Evolutionary conservation across 345 rosid genomes (phyloP), one percentile per base, ranked within the genome.

Genomic region (Pugionium dolabratum): DNA sequence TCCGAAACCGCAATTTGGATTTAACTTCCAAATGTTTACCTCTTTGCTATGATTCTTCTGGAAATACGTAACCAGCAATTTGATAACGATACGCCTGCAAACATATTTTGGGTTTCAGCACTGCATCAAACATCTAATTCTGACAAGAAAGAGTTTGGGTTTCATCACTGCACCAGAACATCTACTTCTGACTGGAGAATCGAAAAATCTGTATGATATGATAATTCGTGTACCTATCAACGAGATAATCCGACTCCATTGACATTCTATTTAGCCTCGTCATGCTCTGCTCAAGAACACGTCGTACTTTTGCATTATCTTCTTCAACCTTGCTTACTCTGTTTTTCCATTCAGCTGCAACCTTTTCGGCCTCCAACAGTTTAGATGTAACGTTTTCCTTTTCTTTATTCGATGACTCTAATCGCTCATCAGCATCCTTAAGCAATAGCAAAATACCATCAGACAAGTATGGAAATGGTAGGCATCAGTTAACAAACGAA

Each of bases 41-140:
- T 94, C 96, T 81, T 83, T 90, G 84, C 96, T 94, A 81, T 90
- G 92, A 77, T 83, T 90, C 80, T 81, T 90, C 65, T 82, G 96
- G 84, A 94, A 94, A 82, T 85, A 94, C 35, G 99, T 90, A 66
- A 90, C 87, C 40, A 90, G 75, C 49, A 94, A 82, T 70, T 94
- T 94, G 80, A 94, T 88, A 74, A 94, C 96, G 61, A 94, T 94
- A 55, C 97, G 96, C 93, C 96, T 90, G 91, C 47, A 37, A 79
- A 58, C 4, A 35, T 7, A 48, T 9, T 1, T 53, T 35, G 33
- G 40, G 27, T 59, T 54, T 39, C 18, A 18, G 18, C 18, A 18
- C 18, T 18, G 18, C 18, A 18, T 18, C 18, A 18, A 18, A 18
- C 18, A 18, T 18, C 18, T 18, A 18, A 18, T 18, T 18, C 18